phyloP scores from a whole-genome alignment of 2,329 filamentous ascomycete species.

The Xylaria sp. region DNA sequence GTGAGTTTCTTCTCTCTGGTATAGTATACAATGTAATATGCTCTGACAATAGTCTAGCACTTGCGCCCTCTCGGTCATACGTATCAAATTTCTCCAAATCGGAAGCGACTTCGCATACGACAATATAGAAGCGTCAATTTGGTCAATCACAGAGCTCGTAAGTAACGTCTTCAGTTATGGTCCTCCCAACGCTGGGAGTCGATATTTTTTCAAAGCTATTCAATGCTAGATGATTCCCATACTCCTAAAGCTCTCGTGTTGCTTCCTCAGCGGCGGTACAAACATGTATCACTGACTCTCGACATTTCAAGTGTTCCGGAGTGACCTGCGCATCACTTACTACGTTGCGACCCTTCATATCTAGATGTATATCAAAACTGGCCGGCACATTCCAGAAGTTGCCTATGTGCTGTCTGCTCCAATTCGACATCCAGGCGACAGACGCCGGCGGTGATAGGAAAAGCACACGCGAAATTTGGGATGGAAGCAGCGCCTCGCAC shows the following conservation, averaged over 20 bases:
- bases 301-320: slow-evolving; percentile 43
- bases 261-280: background rate
- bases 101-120: slow-evolving; percentile 53
- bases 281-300: slow-evolving; percentile 1
- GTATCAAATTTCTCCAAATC: slow-evolving; percentile 52
- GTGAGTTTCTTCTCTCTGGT: slow-evolving; percentile 42
- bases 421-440: slow-evolving; percentile 1
- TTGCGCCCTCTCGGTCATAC: slow-evolving; percentile 54
- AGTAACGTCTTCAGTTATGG: background rate
- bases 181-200: background rate
- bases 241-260: background rate
- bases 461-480: slow-evolving; percentile 37
- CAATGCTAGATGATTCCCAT: background rate
- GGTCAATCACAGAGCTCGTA: slow-evolving; percentile 52
- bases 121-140: slow-evolving; percentile 52
- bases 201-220: background rate
- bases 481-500: slow-evolving; percentile 24
- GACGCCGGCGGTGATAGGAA: slow-evolving; percentile 31
- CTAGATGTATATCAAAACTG: slow-evolving; percentile 42
- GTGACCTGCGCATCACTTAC: slow-evolving; percentile 53
- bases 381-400: slow-evolving; percentile 39
- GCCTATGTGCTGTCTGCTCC: slow-evolving; percentile 14
- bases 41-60: slow-evolving; percentile 43
- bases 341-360: slow-evolving; percentile 50
- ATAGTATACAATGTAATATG: background rate